Evolutionary conservation across 2,329 filamentous ascomycete genomes (phyloP).

Genomic region (Aphanoascus verrucosus): DNA sequence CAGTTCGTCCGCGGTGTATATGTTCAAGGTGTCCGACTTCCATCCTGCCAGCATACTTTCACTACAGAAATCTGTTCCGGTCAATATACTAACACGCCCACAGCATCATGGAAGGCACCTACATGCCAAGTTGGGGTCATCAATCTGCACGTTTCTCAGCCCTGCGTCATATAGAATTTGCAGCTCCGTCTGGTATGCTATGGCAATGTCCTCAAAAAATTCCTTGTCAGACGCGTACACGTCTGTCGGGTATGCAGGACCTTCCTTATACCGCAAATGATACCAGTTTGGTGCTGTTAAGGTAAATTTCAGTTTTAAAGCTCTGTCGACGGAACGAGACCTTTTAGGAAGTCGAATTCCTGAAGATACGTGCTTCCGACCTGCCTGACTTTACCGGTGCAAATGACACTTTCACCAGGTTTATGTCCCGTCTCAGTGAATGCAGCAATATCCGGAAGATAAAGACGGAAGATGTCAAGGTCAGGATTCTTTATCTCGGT

Average conservation of each 20-base stretch:
- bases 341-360: conserved; percentile 51
- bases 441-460: conserved; percentile 52
- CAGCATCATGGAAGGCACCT: conserved; percentile 30
- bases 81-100: too few species aligned
- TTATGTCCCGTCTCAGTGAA: conserved; percentile 50
- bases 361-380: conserved; percentile 46
- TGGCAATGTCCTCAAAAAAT: conserved; percentile 55
- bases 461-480: conserved; percentile 45
- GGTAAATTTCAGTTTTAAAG: conserved; percentile 58
- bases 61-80: conserved; percentile 56
- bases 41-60: conserved; percentile 61
- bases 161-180: conserved; percentile 52
- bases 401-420: conserved; percentile 47
- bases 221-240: conserved; percentile 49
- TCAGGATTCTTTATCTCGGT: conserved; percentile 41
- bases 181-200: conserved; percentile 55
- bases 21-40: conserved; percentile 57
- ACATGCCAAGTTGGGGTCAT: conserved; percentile 59
- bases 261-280: conserved; percentile 51
- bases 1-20: conserved; percentile 56
- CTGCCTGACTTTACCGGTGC: conserved; percentile 48
- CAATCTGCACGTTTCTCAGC: conserved; percentile 56
- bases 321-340: conserved; percentile 49
- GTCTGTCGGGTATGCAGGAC: conserved; percentile 46
- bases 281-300: conserved; percentile 59